These are phyloP conservation scores for Tripterygium wilfordii DNA, from an alignment of 177 flowering plant species.

Conservation along the genomic window DNA sequence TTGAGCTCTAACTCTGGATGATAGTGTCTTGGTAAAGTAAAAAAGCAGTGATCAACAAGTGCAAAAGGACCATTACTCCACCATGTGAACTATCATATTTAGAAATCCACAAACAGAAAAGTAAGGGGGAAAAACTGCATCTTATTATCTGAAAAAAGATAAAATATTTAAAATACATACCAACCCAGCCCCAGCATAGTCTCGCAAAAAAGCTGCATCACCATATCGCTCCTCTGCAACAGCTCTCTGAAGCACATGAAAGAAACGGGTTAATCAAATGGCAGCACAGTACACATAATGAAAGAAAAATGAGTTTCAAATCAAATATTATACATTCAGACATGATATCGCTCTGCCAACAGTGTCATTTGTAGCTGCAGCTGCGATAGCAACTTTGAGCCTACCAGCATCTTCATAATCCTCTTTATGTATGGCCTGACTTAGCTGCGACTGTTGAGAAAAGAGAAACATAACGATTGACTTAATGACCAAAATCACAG, in stretches of 20 bases:
- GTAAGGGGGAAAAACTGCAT: no score
- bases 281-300: no score
- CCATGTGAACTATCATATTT: no score
- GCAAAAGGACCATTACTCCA: no score
- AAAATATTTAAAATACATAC: no score
- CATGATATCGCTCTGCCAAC: conserved; percentile 75
- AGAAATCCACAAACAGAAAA: no score
- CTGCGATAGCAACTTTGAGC: conserved; percentile 93
- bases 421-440: conserved; percentile 59
- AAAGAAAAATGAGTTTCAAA: background rate
- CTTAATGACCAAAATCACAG: background rate
- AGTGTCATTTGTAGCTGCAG: conserved; percentile 67
- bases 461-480: background rate
- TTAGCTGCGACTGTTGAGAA: conserved; percentile 57
- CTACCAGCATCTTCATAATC: conserved; percentile 84
- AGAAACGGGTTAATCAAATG: conserved; percentile 1
- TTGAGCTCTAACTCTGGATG: no score
- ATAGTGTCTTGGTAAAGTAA: no score
- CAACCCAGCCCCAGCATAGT: conserved; percentile 88
- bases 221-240: conserved; percentile 67
- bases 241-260: conserved; percentile 55
- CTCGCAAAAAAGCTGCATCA: conserved; percentile 75
- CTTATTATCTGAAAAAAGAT: no score
- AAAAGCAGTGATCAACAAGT: no score
- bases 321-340: conserved; percentile 47